These are phyloP conservation scores for Teratosphaeria zuluensis DNA, from an alignment of 2,329 filamentous ascomycete genomes.

Conservation along the genomic window DNA sequence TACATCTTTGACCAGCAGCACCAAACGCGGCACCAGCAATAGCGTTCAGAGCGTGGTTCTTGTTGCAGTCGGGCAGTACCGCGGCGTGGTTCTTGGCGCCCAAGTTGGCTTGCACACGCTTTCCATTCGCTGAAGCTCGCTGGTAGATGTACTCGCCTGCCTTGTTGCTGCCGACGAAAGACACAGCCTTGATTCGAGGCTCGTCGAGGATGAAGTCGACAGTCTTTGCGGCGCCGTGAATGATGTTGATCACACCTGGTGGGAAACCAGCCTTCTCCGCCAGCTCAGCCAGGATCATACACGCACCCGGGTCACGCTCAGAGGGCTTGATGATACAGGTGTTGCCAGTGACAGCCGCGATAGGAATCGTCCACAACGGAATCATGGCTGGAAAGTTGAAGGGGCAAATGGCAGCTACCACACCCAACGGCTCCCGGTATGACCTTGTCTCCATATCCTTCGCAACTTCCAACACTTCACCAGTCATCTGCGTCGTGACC, in stretches of 20 bases:
- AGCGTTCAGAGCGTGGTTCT: conserved; percentile 79
- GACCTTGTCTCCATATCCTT: conserved; percentile 85
- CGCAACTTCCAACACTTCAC: conserved; percentile 73
- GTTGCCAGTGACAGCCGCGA: conserved; percentile 76
- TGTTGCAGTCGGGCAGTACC: conserved; percentile 77
- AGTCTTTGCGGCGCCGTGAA: conserved; percentile 70
- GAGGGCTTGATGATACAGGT: conserved; percentile 78
- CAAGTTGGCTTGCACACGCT: conserved; percentile 79
- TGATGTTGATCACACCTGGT: conserved; percentile 69
- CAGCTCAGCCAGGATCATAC: conserved; percentile 77
- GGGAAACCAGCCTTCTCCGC: conserved; percentile 73
- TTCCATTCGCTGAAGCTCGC: conserved; percentile 71
- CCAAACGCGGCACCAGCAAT: conserved; percentile 78
- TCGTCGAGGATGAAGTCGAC: conserved; percentile 83
- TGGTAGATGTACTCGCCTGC: conserved; percentile 79
- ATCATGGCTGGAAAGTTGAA: conserved; percentile 94
- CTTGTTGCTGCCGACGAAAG: conserved; percentile 80
- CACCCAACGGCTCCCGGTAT: conserved; percentile 71
- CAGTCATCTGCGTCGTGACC: conserved; percentile 72
- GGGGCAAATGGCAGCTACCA: conserved; percentile 75
- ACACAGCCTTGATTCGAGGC: conserved; percentile 75
- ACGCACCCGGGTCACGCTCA: conserved; percentile 72
- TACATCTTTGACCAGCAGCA: conserved; percentile 75
- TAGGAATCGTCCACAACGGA: conserved; percentile 80
- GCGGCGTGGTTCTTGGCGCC: conserved; percentile 84